phyloP scores from a whole-genome alignment of 768 basidiomycete genomes.

The Udeniomyces megalosporus region DNA sequence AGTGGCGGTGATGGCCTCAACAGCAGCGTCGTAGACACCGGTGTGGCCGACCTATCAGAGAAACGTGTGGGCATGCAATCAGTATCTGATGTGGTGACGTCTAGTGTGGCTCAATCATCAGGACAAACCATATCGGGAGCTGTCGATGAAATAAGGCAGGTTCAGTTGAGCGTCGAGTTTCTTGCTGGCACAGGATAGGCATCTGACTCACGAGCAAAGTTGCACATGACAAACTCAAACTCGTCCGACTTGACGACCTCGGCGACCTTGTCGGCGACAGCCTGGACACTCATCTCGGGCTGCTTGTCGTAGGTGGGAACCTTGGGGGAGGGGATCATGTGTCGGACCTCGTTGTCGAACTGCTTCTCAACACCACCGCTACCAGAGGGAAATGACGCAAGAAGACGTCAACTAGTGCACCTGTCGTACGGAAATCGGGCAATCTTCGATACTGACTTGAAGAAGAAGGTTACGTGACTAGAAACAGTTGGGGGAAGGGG shows the following conservation, averaged over 20 bases:
- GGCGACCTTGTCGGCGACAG: slow-evolving; percentile 82
- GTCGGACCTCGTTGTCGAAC: slow-evolving; percentile 61
- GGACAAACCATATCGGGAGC: slow-evolving; percentile 74
- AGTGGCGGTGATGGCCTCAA: slow-evolving; percentile 70
- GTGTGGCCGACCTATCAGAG: slow-evolving; percentile 65
- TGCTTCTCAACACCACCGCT: slow-evolving; percentile 92
- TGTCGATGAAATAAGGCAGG: too few species aligned
- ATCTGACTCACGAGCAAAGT: slow-evolving; percentile 49
- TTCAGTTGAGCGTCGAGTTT: too few species aligned
- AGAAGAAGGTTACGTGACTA: slow-evolving; percentile 74
- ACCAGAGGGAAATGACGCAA: slow-evolving; percentile 36
- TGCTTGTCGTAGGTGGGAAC: slow-evolving; percentile 87
- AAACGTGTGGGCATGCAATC: neutral
- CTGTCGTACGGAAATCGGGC: neutral
- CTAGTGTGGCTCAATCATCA: neutral
- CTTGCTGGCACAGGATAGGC: too few species aligned
- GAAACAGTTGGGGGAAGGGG: neutral
- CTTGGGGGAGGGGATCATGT: slow-evolving; percentile 81
- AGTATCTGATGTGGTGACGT: too few species aligned
- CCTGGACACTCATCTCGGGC: slow-evolving; percentile 76
- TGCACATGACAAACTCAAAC: slow-evolving; percentile 90
- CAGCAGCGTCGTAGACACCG: slow-evolving; percentile 77
- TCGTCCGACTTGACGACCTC: slow-evolving; percentile 53
- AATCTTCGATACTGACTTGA: neutral
- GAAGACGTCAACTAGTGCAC: neutral